Evolutionary conservation across 2,329 filamentous ascomycete genomes (phyloP).

Genomic region (Huntiella savannae): DNA sequence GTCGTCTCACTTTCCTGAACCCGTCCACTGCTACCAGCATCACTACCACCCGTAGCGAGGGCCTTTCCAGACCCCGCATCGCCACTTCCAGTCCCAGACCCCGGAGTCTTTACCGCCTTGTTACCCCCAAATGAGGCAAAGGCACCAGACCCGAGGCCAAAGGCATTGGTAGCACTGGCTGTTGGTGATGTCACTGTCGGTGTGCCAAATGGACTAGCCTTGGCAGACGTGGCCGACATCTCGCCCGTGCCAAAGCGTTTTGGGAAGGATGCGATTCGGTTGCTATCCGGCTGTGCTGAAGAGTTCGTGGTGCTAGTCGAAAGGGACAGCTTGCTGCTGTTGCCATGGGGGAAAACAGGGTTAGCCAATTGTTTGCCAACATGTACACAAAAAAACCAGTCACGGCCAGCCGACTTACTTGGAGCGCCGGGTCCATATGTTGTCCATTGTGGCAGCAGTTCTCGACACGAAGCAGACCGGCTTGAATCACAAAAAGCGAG

Average conservation of each 20-base stretch:
- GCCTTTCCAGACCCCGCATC: conserved; percentile 54
- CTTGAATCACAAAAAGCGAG: too few relatives aligned
- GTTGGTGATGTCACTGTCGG: conserved; percentile 61
- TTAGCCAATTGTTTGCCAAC: neutral
- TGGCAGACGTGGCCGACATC: conserved; percentile 37
- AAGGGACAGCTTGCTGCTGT: conserved; percentile 66
- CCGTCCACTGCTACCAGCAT: conserved; percentile 23
- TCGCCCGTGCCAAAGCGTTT: conserved; percentile 58
- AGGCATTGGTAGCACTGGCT: conserved; percentile 54
- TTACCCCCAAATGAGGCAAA: conserved; percentile 66
- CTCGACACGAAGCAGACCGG: too few relatives aligned
- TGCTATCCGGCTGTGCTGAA: conserved; percentile 23
- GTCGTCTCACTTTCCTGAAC: neutral
- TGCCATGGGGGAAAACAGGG: conserved; percentile 12
- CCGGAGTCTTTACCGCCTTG: conserved; percentile 56
- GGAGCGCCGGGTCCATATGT: conserved; percentile 63
- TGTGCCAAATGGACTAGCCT: conserved; percentile 60
- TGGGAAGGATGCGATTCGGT: conserved; percentile 43
- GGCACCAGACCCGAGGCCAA: conserved; percentile 82
- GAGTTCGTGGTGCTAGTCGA: conserved; percentile 47
- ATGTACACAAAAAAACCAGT: neutral
- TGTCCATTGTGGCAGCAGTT: conserved; percentile 29
- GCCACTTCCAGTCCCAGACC: too few relatives aligned
- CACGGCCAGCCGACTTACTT: conserved; percentile 37
- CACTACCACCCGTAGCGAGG: conserved; percentile 46